phyloP scores from a whole-genome alignment of 805 yeast genomes.

The Candida pseudofarinosa region DNA sequence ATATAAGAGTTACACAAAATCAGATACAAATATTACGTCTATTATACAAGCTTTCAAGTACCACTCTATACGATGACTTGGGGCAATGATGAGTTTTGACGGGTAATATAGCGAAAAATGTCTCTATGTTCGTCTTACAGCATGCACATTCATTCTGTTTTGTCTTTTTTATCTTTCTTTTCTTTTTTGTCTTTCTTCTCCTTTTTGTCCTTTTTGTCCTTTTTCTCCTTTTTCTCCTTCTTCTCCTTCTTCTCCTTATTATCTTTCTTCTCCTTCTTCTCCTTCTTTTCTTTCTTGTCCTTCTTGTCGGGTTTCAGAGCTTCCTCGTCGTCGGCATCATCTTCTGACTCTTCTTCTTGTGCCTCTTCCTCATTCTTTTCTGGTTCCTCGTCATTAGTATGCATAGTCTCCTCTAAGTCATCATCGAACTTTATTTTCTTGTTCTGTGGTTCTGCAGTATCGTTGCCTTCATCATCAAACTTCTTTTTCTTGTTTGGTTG shows the following conservation, averaged over 20 bases:
- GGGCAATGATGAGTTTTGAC: neutral
- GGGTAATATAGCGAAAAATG: too few species aligned
- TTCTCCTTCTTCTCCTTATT: conserved; percentile 22
- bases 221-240: conserved; percentile 21
- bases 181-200: conserved; percentile 18
- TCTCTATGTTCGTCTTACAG: neutral
- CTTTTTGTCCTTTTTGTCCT: conserved; percentile 10
- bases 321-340: conserved; percentile 13
- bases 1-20: neutral
- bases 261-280: conserved; percentile 18
- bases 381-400: conserved; percentile 12
- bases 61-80: neutral
- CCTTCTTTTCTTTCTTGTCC: conserved; percentile 9
- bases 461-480: conserved; percentile 18
- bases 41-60: neutral
- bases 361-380: conserved; percentile 12
- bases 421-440: conserved; percentile 25
- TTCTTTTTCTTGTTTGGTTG: conserved; percentile 21
- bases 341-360: conserved; percentile 11
- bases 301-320: conserved; percentile 8
- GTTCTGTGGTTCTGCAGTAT: conserved; percentile 8
- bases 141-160: too few species aligned
- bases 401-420: conserved; percentile 8
- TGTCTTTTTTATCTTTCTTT: conserved; percentile 15
- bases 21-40: neutral